These are phyloP conservation scores for Magnusiomyces suaveolens DNA, from an alignment of 1,139 yeast species.

Conservation along the genomic window DNA sequence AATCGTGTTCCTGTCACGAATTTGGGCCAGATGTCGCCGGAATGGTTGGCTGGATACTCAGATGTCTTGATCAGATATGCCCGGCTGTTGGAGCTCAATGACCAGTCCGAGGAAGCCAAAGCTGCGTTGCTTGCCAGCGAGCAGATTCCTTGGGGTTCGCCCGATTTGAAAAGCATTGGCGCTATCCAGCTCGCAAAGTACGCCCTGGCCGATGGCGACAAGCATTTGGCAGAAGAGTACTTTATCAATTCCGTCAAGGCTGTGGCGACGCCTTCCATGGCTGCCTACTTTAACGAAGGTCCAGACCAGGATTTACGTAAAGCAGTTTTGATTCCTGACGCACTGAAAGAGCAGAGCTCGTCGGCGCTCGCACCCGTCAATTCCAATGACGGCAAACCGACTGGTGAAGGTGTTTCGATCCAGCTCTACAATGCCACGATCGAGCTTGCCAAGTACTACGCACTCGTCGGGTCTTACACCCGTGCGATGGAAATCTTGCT, in stretches of 20 bases:
- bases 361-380: conserved; percentile 1
- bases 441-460: conserved; percentile 30
- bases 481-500: conserved; percentile 29
- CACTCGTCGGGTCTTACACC: conserved; percentile 19
- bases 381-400: conserved; percentile 4
- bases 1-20: conserved; percentile 15
- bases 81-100: conserved; percentile 24
- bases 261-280: conserved; percentile 8
- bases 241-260: conserved; percentile 35
- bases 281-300: conserved; percentile 16
- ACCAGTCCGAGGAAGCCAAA: conserved; percentile 25
- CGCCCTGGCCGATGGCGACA: conserved; percentile 21
- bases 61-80: conserved; percentile 34
- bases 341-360: background rate
- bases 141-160: conserved; percentile 28
- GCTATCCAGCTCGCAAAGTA: conserved; percentile 24
- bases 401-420: conserved; percentile 4
- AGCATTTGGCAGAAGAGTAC: conserved; percentile 32
- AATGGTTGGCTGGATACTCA: conserved; percentile 34
- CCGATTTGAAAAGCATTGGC: conserved; percentile 24
- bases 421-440: conserved; percentile 15
- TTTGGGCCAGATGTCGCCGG: conserved; percentile 23
- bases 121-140: conserved; percentile 28
- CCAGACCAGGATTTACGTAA: conserved; percentile 28
- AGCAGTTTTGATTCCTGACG: conserved; percentile 9